phyloP scores from a whole-genome alignment of 495 filamentous ascomycete species.

The Penicillium malachiteum region DNA sequence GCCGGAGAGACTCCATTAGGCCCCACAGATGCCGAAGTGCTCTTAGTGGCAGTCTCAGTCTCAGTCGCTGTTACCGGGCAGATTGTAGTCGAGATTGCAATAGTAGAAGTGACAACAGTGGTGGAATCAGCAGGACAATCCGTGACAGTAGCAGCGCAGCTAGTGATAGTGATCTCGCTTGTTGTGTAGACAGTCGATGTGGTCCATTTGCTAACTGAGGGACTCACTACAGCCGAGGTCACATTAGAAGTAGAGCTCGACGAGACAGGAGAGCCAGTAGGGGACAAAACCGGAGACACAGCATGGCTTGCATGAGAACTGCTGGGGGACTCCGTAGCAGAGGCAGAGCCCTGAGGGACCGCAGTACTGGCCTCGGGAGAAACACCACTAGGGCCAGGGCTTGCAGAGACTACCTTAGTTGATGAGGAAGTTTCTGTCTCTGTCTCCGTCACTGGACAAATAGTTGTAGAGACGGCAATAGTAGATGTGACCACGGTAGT shows the following conservation, averaged over 20 bases:
- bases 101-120: not conserved
- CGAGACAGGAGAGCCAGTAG: no score
- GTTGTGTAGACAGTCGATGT: slow-evolving; percentile 62
- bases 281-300: not conserved
- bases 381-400: not conserved
- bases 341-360: not conserved
- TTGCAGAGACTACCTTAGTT: not conserved
- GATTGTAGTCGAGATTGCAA: slow-evolving; percentile 1
- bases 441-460: slow-evolving; percentile 9
- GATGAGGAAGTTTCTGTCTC: not conserved
- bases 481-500: slow-evolving; percentile 18
- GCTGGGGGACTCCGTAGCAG: not conserved
- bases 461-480: slow-evolving; percentile 2
- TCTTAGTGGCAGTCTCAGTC: not conserved
- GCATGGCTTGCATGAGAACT: not conserved
- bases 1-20: slow-evolving; percentile 19
- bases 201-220: slow-evolving; percentile 30
- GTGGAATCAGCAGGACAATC: slow-evolving; percentile 56
- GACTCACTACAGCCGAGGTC: not conserved
- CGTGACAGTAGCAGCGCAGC: slow-evolving; percentile 56
- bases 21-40: not conserved
- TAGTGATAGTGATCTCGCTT: slow-evolving; percentile 55
- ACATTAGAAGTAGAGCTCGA: not conserved
- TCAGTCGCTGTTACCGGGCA: slow-evolving; percentile 9
- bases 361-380: not conserved